Percentiles rank a stretch among this genome's conserved stretches.
phyloP scores from a whole-genome alignment of 768 basidiomycete species.

The Piloderma croceum region DNA sequence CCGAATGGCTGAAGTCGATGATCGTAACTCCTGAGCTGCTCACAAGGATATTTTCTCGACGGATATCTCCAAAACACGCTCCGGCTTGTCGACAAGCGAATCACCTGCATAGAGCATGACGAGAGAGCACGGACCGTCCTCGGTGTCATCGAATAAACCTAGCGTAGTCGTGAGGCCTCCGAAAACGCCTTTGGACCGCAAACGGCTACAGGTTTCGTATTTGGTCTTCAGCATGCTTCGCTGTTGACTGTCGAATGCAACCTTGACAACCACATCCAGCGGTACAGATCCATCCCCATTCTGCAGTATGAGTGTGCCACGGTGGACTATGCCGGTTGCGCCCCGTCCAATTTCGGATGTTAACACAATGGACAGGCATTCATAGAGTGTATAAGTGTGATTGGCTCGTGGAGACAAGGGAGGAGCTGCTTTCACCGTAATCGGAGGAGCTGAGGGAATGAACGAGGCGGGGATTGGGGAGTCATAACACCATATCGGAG shows the following conservation, averaged over 20 bases:
- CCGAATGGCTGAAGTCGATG: too few relatives aligned
- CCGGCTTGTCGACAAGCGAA: constrained; percentile 3
- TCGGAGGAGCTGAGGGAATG: too few relatives aligned
- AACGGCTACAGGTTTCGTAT: constrained; percentile 12
- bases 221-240: constrained; percentile 11
- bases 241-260: constrained; percentile 13
- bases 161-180: constrained; percentile 11
- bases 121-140: too few relatives aligned
- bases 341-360: constrained; percentile 17
- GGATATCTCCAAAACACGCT: constrained; percentile 11
- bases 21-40: too few relatives aligned
- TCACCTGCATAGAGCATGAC: too few relatives aligned
- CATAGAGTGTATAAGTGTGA: constrained; percentile 7
- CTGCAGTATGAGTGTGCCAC: constrained; percentile 14
- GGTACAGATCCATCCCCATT: constrained; percentile 2
- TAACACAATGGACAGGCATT: constrained; percentile 12
- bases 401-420: constrained; percentile 10
- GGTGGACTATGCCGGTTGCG: too few relatives aligned
- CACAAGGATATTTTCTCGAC: constrained; percentile 13
- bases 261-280: constrained; percentile 15
- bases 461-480: constrained; percentile 13
- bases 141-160: too few relatives aligned
- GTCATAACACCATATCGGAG: constrained; percentile 10
- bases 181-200: constrained; percentile 11
- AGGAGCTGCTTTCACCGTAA: too few relatives aligned